phyloP scores from a whole-genome alignment of 1,284 basidiomycete genomes.

The Sphagnurus paluster region DNA sequence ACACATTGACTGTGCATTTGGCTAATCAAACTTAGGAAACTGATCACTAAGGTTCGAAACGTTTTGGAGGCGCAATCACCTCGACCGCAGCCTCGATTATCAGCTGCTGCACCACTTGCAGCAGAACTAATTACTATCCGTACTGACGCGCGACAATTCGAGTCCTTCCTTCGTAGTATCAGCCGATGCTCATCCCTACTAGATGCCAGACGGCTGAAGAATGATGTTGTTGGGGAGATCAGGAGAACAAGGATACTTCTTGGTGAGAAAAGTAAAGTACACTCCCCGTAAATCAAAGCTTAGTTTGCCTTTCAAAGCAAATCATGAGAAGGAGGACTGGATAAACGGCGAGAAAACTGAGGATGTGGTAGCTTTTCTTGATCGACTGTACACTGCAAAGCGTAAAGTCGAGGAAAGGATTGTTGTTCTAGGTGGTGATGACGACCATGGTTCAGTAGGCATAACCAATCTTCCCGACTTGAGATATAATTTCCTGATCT shows the following conservation, averaged over 20 bases:
- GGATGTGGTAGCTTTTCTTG: slow-evolving; percentile 83
- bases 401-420: slow-evolving; percentile 86
- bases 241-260: slow-evolving; percentile 72
- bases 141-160: slow-evolving; percentile 81
- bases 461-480: not conserved
- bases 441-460: slow-evolving; percentile 61
- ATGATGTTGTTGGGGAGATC: slow-evolving; percentile 88
- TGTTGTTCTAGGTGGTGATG: slow-evolving; percentile 66
- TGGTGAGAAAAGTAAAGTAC: slow-evolving; percentile 41
- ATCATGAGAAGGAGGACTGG: slow-evolving; percentile 83
- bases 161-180: slow-evolving; percentile 87
- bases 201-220: slow-evolving; percentile 88
- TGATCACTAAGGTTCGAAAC: slow-evolving; percentile 83
- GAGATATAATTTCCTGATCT: not conserved
- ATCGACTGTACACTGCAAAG: slow-evolving; percentile 86
- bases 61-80: slow-evolving; percentile 82
- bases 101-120: slow-evolving; percentile 38
- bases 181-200: slow-evolving; percentile 77
- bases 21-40: slow-evolving; percentile 47
- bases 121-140: slow-evolving; percentile 75
- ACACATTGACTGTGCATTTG: not conserved
- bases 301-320: slow-evolving; percentile 44
- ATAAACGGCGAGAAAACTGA: slow-evolving; percentile 82
- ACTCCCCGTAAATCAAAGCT: slow-evolving; percentile 1
- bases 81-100: slow-evolving; percentile 41